Conservation (phyloP, 1,284 basidiomycete genomes). For the Tilletia indica region DNA sequence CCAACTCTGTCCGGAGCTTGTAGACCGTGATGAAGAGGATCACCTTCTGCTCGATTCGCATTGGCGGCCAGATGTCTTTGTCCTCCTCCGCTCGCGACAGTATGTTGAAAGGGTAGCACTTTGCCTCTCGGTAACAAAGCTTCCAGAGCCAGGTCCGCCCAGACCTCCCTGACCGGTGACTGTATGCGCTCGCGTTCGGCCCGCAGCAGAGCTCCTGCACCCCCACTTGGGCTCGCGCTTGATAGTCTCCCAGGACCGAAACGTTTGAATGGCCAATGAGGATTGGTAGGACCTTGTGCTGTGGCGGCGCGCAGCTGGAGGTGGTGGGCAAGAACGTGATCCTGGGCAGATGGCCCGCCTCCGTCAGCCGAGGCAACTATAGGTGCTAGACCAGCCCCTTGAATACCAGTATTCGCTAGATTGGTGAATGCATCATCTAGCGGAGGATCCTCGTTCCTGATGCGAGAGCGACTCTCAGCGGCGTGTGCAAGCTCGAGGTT, state of each 20-base stretch:
- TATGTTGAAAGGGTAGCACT: conserved; percentile 3
- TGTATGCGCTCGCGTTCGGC: conserved; percentile 30
- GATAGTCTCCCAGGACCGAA: conserved; percentile 38
- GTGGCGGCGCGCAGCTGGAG: conserved; percentile 25
- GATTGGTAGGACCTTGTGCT: conserved; percentile 26
- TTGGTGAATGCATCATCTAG: conserved; percentile 20
- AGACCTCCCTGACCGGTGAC: conserved; percentile 33
- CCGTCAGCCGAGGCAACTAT: conserved; percentile 15
- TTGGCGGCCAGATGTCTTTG: neutral
- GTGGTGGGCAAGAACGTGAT: conserved; percentile 24
- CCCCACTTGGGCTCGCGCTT: conserved; percentile 24
- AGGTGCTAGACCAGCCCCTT: conserved; percentile 2
- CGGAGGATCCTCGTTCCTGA: neutral
- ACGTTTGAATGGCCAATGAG: conserved; percentile 38
- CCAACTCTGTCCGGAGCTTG: conserved; percentile 12
- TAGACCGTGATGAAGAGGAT: conserved; percentile 5
- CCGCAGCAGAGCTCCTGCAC: conserved; percentile 30
- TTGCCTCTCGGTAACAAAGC: conserved; percentile 30
- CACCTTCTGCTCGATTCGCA: neutral
- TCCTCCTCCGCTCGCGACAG: neutral
- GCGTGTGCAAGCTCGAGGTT: conserved; percentile 20
- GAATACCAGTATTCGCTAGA: conserved; percentile 19
- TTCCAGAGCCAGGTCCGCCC: conserved; percentile 46
- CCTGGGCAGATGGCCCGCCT: conserved; percentile 18
- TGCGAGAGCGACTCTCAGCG: conserved; percentile 10